phyloP scores from a whole-genome alignment of 441 rosid species.

The Populus hybrid region DNA sequence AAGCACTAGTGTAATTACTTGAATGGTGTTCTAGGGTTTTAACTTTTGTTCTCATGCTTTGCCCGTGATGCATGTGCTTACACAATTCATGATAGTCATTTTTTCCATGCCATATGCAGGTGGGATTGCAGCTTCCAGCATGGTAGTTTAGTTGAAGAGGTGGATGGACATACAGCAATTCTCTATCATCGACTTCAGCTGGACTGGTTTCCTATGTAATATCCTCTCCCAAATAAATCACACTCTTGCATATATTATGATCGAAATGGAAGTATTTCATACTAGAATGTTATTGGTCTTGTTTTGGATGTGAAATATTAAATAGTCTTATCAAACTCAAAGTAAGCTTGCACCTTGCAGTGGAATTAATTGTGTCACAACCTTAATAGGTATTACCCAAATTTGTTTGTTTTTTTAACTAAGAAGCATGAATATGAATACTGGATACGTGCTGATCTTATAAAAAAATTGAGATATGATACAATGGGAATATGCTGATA shows the following conservation, averaged over 20 bases:
- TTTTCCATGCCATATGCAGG: conserved; percentile 47
- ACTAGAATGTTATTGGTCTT: background rate
- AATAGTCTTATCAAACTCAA: background rate
- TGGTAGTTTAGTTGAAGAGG: conserved; percentile 99
- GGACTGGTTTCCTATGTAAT: conserved; percentile 97
- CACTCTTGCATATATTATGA: background rate
- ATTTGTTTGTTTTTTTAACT: background rate
- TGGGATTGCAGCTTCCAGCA: conserved; percentile 98
- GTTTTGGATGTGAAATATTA: background rate
- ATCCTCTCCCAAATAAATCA: conserved; percentile 15
- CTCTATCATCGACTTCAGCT: conserved; percentile 95
- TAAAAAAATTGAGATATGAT: background rate
- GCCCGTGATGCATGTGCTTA: background rate
- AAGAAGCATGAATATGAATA: background rate
- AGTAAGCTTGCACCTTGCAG: background rate
- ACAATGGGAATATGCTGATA: background rate
- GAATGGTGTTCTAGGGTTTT: background rate
- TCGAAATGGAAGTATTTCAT: background rate
- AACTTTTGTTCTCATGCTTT: background rate
- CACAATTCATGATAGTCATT: background rate
- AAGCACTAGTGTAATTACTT: background rate
- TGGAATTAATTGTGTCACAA: background rate
- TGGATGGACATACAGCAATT: conserved; percentile 98
- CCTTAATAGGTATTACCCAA: background rate
- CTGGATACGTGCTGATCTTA: background rate